A percentile compares a stretch with the other conserved stretches of the same genome.
These are phyloP conservation scores for Wickerhamiella allomyrinae DNA, from an alignment of 805 yeast species.

Conservation along the genomic window DNA sequence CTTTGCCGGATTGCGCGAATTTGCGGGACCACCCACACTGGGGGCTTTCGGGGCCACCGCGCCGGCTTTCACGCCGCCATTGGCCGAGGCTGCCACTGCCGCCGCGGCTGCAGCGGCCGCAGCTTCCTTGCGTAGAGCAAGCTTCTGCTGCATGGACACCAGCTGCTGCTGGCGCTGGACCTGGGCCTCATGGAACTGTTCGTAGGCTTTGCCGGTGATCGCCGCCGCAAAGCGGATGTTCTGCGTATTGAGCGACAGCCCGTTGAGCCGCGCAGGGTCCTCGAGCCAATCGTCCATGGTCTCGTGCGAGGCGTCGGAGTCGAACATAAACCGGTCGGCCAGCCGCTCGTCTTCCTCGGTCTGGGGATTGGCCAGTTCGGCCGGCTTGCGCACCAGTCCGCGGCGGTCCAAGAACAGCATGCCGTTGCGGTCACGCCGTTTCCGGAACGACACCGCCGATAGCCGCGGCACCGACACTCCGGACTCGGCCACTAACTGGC, in stretches of 20 bases:
- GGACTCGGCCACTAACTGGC: slow-evolving; percentile 6
- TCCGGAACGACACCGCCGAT: slow-evolving; percentile 35
- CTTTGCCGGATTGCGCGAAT: not conserved
- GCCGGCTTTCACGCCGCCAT: not conserved
- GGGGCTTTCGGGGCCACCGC: not conserved
- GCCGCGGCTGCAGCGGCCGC: slow-evolving; percentile 26
- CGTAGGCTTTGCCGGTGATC: slow-evolving; percentile 78
- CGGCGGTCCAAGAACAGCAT: slow-evolving; percentile 63
- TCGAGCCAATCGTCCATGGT: slow-evolving; percentile 42
- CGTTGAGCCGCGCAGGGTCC: slow-evolving; percentile 74
- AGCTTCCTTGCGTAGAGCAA: slow-evolving; percentile 23
- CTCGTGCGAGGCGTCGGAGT: slow-evolving; percentile 33
- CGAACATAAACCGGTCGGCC: slow-evolving; percentile 54
- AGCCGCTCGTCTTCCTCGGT: slow-evolving; percentile 25
- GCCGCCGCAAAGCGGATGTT: slow-evolving; percentile 82
- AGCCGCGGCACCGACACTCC: slow-evolving; percentile 17
- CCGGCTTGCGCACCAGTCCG: slow-evolving; percentile 30
- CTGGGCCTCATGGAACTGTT: slow-evolving; percentile 59
- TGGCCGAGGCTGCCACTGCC: slow-evolving; percentile 20
- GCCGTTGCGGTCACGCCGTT: slow-evolving; percentile 60
- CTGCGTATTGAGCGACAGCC: slow-evolving; percentile 75
- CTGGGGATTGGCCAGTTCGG: slow-evolving; percentile 17
- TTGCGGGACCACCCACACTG: not conserved
- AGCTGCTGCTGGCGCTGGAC: slow-evolving; percentile 51
- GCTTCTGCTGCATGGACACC: slow-evolving; percentile 15